Evolutionary conservation across 2,329 filamentous ascomycete species (phyloP).

Genomic region (Pseudonectria buxi): DNA sequence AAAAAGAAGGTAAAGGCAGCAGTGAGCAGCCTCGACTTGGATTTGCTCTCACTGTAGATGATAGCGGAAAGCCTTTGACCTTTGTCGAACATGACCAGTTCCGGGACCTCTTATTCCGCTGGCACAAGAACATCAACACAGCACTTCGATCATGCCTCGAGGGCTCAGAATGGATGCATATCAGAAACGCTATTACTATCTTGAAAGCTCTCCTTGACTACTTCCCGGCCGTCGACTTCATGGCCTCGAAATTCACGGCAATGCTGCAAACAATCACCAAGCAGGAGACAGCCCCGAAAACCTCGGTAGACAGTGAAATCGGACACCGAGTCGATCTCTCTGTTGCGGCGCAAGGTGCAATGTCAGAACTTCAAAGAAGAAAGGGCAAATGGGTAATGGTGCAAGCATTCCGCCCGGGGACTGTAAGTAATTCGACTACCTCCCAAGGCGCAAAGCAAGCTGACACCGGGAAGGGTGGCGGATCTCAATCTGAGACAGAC

Average conservation of each 20-base stretch:
- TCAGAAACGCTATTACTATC: conserved; percentile 88
- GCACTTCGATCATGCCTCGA: conserved; percentile 78
- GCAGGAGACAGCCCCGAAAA: conserved; percentile 49
- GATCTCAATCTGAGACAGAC: conserved; percentile 23
- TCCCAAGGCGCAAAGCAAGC: conserved; percentile 1
- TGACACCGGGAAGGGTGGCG: conserved; percentile 22
- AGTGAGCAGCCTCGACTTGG: conserved; percentile 58
- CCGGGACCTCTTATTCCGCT: conserved; percentile 76
- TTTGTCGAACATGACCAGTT: conserved; percentile 83
- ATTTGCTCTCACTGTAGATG: conserved; percentile 68
- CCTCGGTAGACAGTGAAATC: conserved; percentile 41
- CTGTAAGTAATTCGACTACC: conserved; percentile 36
- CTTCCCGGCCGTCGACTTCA: conserved; percentile 87
- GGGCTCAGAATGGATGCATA: conserved; percentile 91
- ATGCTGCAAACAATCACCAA: conserved; percentile 61
- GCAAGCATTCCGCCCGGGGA: conserved; percentile 62
- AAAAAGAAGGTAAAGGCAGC: conserved; percentile 61
- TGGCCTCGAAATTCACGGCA: conserved; percentile 61
- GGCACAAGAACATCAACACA: conserved; percentile 76
- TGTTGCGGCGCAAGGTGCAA: conserved; percentile 63
- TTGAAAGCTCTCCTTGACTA: conserved; percentile 72
- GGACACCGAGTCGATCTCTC: conserved; percentile 66
- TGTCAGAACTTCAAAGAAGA: conserved; percentile 61
- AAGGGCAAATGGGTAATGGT: conserved; percentile 67
- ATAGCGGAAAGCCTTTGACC: conserved; percentile 56